Percentiles rank a stretch among this genome's conserved stretches.
Conservation (phyloP, 257 asterid genomes). For the Linaria vulgaris region DNA sequence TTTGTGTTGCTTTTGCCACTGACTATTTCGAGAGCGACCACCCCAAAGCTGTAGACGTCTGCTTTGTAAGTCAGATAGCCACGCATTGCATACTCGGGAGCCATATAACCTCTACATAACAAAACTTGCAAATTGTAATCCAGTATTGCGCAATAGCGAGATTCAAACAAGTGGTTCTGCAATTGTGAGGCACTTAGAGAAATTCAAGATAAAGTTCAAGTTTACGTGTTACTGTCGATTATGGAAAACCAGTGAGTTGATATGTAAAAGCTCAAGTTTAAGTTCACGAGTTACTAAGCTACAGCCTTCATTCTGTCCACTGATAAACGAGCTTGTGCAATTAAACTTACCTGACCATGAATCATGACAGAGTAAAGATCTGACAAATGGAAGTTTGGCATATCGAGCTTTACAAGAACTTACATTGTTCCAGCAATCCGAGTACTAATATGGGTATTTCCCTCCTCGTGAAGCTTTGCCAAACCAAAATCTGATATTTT, state of each 20-base stretch:
- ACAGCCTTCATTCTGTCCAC: too few relatives aligned
- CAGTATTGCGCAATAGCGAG: neutral
- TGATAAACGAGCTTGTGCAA: too few relatives aligned
- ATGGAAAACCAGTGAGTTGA: neutral
- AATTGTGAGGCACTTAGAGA: neutral
- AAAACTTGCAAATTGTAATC: constrained; percentile 5
- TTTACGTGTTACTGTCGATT: too few relatives aligned
- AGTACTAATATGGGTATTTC: constrained; percentile 77
- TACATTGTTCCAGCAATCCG: constrained; percentile 94
- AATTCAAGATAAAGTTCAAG: neutral
- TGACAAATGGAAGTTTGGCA: too few relatives aligned
- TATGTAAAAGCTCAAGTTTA: too few relatives aligned
- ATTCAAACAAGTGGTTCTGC: neutral
- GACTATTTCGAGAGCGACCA: constrained; percentile 83
- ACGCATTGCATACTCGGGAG: constrained; percentile 94
- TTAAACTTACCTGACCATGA: too few relatives aligned
- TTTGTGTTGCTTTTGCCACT: constrained; percentile 93
- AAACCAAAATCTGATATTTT: constrained; percentile 92
- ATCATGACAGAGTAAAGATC: too few relatives aligned
- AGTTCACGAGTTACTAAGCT: too few relatives aligned
- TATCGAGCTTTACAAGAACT: constrained; percentile 24
- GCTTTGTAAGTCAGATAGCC: constrained; percentile 82
- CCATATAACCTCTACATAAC: constrained; percentile 85
- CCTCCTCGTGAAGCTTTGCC: constrained; percentile 83
- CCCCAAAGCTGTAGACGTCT: constrained; percentile 93